phyloP scores from a whole-genome alignment of 192 early-diverging fungal species.

The Backusella tuberculispora region DNA sequence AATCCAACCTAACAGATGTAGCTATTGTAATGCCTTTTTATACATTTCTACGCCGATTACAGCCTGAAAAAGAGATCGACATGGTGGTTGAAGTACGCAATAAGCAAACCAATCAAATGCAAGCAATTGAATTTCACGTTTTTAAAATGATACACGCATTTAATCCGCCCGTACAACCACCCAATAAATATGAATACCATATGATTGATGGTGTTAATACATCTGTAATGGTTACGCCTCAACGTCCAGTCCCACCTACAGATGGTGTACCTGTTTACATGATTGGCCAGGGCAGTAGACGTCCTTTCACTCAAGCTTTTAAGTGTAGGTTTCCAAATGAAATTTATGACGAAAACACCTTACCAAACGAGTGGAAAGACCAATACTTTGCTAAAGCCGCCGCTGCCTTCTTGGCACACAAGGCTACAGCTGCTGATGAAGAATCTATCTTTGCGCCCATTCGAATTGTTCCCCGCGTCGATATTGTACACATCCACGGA shows the following conservation, averaged over 20 bases:
- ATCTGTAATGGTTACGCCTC: neutral
- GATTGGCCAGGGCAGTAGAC: conserved; percentile 52
- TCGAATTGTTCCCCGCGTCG: conserved; percentile 34
- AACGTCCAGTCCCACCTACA: conserved; percentile 2
- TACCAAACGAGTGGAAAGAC: conserved; percentile 61
- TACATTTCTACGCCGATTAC: conserved; percentile 44
- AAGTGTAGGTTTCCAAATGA: conserved; percentile 37
- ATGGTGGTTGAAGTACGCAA: conserved; percentile 49
- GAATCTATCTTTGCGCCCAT: conserved; percentile 52
- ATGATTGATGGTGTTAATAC: conserved; percentile 18
- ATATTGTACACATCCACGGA: conserved; percentile 61
- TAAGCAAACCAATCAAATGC: conserved; percentile 28
- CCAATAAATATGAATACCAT: conserved; percentile 20
- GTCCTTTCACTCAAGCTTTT: conserved; percentile 57
- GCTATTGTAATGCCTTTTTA: conserved; percentile 60
- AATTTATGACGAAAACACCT: conserved; percentile 50
- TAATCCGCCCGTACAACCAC: conserved; percentile 25
- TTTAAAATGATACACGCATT: conserved; percentile 39
- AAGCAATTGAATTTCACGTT: conserved; percentile 48
- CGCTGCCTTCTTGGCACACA: conserved; percentile 53
- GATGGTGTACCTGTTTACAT: conserved; percentile 51
- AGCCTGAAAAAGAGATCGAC: conserved; percentile 32
- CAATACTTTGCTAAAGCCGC: conserved; percentile 61
- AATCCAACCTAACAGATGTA: conserved; percentile 42
- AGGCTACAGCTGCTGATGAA: conserved; percentile 47